These are phyloP conservation scores for Peronospora destructor DNA, from an alignment of 352 stramenopile species.

Conservation along the genomic window DNA sequence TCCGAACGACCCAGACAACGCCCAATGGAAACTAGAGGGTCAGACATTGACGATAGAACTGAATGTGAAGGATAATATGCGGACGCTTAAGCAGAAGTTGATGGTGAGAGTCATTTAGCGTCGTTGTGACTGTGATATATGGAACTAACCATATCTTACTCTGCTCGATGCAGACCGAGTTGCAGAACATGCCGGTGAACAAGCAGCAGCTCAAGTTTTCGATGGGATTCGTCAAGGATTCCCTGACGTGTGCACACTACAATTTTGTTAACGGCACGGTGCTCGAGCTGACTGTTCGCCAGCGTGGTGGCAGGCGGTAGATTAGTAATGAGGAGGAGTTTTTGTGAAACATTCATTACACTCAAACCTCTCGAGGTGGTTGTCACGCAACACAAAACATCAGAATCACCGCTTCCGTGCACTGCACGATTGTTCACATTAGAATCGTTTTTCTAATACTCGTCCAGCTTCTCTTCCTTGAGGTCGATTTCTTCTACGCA, in stretches of 20 bases:
- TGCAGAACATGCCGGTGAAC: conserved; percentile 90
- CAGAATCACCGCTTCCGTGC: background rate
- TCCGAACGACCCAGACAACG: conserved; percentile 83
- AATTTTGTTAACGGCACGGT: conserved; percentile 74
- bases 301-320: conserved; percentile 68
- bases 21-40: conserved; percentile 90
- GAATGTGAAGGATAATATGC: conserved; percentile 86
- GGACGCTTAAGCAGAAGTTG: conserved; percentile 89
- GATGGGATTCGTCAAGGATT: conserved; percentile 90
- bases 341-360: background rate
- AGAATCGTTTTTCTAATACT: conserved; percentile 10
- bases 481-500: conserved; percentile 74
- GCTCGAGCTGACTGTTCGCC: conserved; percentile 73
- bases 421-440: background rate
- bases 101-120: conserved; percentile 31
- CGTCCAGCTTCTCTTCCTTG: conserved; percentile 69
- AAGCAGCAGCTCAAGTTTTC: conserved; percentile 93
- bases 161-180: conserved; percentile 34
- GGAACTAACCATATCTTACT: background rate
- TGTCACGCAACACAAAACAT: background rate
- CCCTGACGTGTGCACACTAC: conserved; percentile 75
- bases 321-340: background rate
- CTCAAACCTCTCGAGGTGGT: background rate
- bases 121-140: background rate
- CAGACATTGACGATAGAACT: conserved; percentile 87